Percentiles rank a stretch among this genome's conserved stretches.
These are phyloP conservation scores for Mucor sp. DNA, from an alignment of 371 early-diverging fungal genomes.

Conservation along the genomic window DNA sequence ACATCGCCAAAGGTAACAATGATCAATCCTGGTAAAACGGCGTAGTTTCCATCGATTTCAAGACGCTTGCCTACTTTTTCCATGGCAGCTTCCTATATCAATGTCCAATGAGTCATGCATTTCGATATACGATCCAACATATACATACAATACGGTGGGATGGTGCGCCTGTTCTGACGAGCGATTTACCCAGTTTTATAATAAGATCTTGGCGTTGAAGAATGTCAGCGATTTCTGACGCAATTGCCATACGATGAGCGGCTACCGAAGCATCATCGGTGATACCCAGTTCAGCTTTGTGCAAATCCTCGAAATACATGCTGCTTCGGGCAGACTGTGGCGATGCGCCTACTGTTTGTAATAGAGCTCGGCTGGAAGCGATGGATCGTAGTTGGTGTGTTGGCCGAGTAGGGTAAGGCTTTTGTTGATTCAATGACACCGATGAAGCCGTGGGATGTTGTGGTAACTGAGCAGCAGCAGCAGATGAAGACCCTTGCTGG, in stretches of 20 bases:
- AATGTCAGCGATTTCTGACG: slow-evolving; percentile 51
- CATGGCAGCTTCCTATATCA: slow-evolving; percentile 60
- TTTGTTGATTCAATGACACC: not conserved
- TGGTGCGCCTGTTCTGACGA: slow-evolving; percentile 77
- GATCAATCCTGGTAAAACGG: slow-evolving; percentile 67
- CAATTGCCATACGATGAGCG: slow-evolving; percentile 31
- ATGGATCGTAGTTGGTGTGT: slow-evolving; percentile 19
- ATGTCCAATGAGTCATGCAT: not conserved
- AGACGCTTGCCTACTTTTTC: slow-evolving; percentile 56
- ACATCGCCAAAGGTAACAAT: slow-evolving; percentile 73
- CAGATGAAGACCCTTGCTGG: not conserved
- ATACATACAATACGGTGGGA: slow-evolving; percentile 68
- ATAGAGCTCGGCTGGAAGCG: slow-evolving; percentile 20
- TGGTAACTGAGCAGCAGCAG: not conserved
- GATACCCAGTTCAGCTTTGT: slow-evolving; percentile 30
- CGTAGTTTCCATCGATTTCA: slow-evolving; percentile 60
- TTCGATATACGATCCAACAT: not conserved
- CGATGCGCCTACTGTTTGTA: slow-evolving; percentile 23
- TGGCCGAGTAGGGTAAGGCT: slow-evolving; percentile 9
- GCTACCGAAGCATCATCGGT: slow-evolving; percentile 20
- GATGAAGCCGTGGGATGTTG: not conserved
- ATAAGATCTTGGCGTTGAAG: slow-evolving; percentile 71
- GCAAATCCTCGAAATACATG: slow-evolving; percentile 26
- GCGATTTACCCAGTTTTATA: slow-evolving; percentile 65
- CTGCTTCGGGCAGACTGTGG: slow-evolving; percentile 26